Base-by-base conservation (phyloP, 768 basidiomycete species). In the Lepiota venenata region DNA sequence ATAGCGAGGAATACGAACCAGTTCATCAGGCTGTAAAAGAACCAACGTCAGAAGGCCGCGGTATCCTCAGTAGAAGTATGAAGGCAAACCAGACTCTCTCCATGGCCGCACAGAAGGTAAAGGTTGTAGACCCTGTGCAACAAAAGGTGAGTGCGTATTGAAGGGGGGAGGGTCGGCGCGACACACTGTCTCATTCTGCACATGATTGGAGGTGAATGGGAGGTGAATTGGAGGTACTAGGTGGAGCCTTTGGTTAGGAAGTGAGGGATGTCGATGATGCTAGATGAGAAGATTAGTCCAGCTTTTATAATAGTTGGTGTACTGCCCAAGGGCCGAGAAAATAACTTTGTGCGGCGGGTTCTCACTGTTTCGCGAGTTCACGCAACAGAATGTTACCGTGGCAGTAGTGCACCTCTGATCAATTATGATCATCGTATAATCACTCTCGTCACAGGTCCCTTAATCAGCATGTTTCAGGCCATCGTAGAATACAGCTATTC, bases 131-230 rank as follows among this genome's bases (percentile, higher is more conserved):
- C 76, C 27, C 76, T 78, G 32, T 32, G 10, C 32, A 32, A 32
- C 9, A 56, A 8, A 29, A 15, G 35, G 44, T 29, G 38, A 15
- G 53, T 35, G 40, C 52, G 32, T 57, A 38, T 47, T 38, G 12
- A n/a, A 2, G 6, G 16, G 53, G 32, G 44, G 32, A 6, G 35
- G 22, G 48, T 16, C 38, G 4, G 22, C 18, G 18, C 18, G 3
- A 74, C 79, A 66, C 61, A 83, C 82, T 75, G 79, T 69, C 82
- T 78, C 63, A 69, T 74, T 61, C 71, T 72, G 66, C 82, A 83
- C 82, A 83, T 83, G 14, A 32, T 66, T 47, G 48, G 57, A 20
- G 47, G 42, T 36, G 53, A 25, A 25, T 40, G 50, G 42, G 37
- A 38, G 14, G 15, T 46, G 51, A 29, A 29, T 43, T 48, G 42